Conservation (phyloP, 1,284 basidiomycete genomes). For the Rhodotorula sp. region DNA sequence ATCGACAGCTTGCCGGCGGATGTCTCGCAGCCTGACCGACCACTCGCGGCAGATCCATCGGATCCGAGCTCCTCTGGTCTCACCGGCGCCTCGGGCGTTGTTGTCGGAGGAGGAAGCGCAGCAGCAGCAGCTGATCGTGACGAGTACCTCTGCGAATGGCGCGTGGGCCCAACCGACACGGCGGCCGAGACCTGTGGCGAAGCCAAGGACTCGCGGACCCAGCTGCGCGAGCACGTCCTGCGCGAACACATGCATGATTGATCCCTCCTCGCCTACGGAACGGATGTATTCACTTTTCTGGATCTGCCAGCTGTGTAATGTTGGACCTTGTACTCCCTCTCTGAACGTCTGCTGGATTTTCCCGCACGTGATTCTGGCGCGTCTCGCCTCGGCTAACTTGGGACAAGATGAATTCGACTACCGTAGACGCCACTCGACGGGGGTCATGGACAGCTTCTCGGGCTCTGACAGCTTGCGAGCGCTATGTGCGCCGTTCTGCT, state of each 20-base stretch:
- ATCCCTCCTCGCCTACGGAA: too few relatives aligned
- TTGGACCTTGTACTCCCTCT: too few relatives aligned
- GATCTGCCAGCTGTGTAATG: too few relatives aligned
- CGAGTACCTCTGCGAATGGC: constrained; percentile 24
- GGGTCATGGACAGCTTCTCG: constrained; percentile 33
- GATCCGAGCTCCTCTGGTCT: neutral
- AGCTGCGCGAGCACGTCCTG: constrained; percentile 8
- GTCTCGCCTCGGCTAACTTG: too few relatives aligned
- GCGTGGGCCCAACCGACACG: neutral
- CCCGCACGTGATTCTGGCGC: too few relatives aligned
- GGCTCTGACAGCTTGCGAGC: constrained; percentile 24
- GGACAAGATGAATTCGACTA: too few relatives aligned
- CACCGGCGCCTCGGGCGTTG: neutral
- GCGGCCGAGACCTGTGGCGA: constrained; percentile 10
- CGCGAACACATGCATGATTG: neutral
- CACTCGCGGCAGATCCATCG: neutral
- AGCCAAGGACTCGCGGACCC: neutral
- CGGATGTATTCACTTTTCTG: too few relatives aligned
- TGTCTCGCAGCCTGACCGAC: neutral
- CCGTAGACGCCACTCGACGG: too few relatives aligned
- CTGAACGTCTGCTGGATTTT: too few relatives aligned
- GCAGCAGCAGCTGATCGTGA: neutral
- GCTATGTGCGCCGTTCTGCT: constrained; percentile 19
- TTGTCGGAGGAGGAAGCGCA: too few relatives aligned
- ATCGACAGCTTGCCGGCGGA: neutral